phyloP scores from a whole-genome alignment of 2,329 filamentous ascomycete genomes.

The Apiospora phragmitis region DNA sequence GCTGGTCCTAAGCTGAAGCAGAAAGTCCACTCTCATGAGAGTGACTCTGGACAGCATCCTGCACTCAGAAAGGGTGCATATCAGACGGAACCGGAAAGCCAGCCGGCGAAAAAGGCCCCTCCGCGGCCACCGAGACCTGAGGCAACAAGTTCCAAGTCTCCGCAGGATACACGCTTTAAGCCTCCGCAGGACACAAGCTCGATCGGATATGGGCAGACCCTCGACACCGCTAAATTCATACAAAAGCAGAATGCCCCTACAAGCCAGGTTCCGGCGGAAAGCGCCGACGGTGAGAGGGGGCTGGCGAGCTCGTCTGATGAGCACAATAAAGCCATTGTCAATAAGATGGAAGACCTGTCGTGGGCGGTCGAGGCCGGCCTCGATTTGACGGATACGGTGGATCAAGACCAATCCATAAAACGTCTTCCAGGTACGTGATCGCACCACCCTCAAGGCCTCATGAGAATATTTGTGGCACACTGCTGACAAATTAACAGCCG shows the following conservation, averaged over 20 bases:
- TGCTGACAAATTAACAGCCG: constrained; percentile 21
- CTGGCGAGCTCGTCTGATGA: background rate
- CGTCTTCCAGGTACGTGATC: background rate
- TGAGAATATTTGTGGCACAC: background rate
- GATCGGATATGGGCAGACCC: background rate
- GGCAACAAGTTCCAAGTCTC: background rate
- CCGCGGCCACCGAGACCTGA: background rate
- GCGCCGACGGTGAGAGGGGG: background rate
- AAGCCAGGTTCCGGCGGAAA: background rate
- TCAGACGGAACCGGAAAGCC: background rate
- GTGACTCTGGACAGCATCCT: background rate
- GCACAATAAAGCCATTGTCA: background rate
- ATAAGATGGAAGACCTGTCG: background rate
- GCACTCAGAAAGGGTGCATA: background rate
- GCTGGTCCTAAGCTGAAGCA: background rate
- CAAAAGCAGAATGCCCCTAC: background rate
- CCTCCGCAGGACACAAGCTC: background rate
- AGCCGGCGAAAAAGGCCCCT: background rate
- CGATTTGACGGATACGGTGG: constrained; percentile 6
- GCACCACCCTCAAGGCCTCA: background rate
- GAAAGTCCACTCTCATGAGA: background rate
- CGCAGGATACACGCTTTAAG: no score
- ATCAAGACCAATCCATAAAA: background rate
- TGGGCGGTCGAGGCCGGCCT: background rate
- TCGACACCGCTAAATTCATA: background rate